Conservation (phyloP, 2,329 filamentous ascomycete species). For the Ascochyta lentis region DNA sequence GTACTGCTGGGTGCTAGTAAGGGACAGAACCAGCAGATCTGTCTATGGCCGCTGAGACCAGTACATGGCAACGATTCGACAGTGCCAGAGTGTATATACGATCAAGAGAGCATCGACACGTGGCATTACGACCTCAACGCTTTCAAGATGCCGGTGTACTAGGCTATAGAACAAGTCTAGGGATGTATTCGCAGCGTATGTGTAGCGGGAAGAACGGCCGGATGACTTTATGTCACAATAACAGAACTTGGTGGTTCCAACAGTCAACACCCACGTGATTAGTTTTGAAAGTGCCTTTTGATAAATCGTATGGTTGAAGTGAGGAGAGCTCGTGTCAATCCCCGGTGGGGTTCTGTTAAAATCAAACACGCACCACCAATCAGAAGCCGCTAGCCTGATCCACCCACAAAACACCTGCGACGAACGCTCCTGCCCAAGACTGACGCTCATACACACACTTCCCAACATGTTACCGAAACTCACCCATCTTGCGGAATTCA, state of each 20-base stretch:
- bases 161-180: background rate
- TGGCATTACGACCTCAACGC: constrained; percentile 51
- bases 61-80: constrained; percentile 47
- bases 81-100: constrained; percentile 48
- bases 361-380: background rate
- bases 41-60: constrained; percentile 53
- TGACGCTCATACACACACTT: background rate
- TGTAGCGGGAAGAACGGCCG: no score
- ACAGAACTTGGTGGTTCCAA: no score
- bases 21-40: constrained; percentile 48
- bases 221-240: no score
- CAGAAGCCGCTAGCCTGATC: background rate
- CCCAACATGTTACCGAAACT: constrained; percentile 2
- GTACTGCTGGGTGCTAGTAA: constrained; percentile 37
- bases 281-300: no score
- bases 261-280: no score
- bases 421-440: background rate
- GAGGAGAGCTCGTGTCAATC: no score
- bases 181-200: no score
- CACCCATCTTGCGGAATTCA: background rate
- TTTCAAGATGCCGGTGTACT: constrained; percentile 37
- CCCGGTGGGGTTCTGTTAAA: background rate
- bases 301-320: no score
- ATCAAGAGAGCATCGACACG: constrained; percentile 48
- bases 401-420: constrained; percentile 5